These are phyloP conservation scores for Neofusicoccum cordaticola DNA, from an alignment of 2,329 filamentous ascomycete genomes.

Conservation along the genomic window DNA sequence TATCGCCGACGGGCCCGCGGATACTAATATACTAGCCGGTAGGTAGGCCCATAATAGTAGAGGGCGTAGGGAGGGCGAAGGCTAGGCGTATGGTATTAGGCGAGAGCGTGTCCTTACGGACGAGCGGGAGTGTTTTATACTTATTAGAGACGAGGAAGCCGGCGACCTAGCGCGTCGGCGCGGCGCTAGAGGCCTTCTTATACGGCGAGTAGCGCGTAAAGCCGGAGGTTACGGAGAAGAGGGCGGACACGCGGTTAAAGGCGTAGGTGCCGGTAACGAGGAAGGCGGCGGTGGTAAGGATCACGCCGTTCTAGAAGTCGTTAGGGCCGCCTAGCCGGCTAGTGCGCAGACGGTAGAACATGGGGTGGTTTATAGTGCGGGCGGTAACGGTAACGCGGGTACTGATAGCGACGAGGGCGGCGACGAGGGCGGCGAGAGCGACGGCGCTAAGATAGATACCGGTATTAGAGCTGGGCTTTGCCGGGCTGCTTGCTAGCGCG, in stretches of 20 bases:
- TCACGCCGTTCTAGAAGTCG: constrained; percentile 28
- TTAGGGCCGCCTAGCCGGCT: not conserved
- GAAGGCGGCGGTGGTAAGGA: constrained; percentile 30
- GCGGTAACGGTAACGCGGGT: not conserved
- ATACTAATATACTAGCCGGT: constrained; percentile 36
- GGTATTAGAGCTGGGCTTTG: not conserved
- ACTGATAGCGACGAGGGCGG: not conserved
- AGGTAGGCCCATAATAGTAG: constrained; percentile 31
- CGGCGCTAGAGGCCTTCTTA: constrained; percentile 29
- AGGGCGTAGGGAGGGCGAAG: constrained; percentile 25
- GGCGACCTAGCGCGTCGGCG: not conserved
- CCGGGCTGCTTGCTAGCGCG: not conserved
- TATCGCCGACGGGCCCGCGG: constrained; percentile 65
- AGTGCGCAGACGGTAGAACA: not conserved
- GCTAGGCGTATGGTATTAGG: constrained; percentile 26
- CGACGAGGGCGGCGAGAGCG: too few relatives aligned
- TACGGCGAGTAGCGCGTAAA: constrained; percentile 32
- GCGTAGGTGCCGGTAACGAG: constrained; percentile 18
- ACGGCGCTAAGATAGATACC: not conserved
- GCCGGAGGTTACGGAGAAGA: constrained; percentile 18
- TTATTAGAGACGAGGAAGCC: constrained; percentile 33
- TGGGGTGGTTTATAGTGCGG: not conserved
- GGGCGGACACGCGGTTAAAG: constrained; percentile 19
- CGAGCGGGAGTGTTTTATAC: constrained; percentile 49
- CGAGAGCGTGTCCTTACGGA: constrained; percentile 21